phyloP scores from a whole-genome alignment of 2,329 filamentous ascomycete species.

The Fusarium euwallaceae region DNA sequence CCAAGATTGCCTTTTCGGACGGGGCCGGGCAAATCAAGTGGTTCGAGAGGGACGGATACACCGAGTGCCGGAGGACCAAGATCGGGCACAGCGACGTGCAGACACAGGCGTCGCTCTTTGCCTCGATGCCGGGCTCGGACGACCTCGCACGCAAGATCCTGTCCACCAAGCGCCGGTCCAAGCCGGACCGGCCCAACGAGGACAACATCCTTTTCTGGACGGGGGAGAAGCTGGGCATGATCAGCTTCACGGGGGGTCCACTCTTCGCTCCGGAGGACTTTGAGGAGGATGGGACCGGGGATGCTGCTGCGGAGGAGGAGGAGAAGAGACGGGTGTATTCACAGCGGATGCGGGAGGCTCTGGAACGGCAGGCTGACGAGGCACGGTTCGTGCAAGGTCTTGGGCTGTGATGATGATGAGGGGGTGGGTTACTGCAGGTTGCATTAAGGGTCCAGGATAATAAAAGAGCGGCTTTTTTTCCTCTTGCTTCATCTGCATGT shows the following conservation, averaged over 20 bases:
- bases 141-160: slow-evolving; percentile 87
- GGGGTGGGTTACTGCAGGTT: slow-evolving; percentile 15
- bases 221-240: slow-evolving; percentile 82
- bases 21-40: slow-evolving; percentile 88
- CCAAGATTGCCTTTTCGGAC: slow-evolving; percentile 85
- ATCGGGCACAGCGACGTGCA: slow-evolving; percentile 68
- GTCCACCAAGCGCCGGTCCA: slow-evolving; percentile 64
- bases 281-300: slow-evolving; percentile 60
- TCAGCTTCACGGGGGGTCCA: slow-evolving; percentile 70
- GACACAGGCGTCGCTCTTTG: slow-evolving; percentile 64
- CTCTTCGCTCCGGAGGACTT: slow-evolving; percentile 66
- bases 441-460: slow-evolving; percentile 16
- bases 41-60: slow-evolving; percentile 87
- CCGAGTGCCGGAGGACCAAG: slow-evolving; percentile 67
- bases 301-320: slow-evolving; percentile 59
- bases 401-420: slow-evolving; percentile 47
- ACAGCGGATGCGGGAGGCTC: slow-evolving; percentile 78
- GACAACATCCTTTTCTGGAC: slow-evolving; percentile 90
- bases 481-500: slow-evolving; percentile 5
- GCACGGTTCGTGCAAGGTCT: slow-evolving; percentile 79
- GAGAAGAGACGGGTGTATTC: slow-evolving; percentile 72
- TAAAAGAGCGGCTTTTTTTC: neutral
- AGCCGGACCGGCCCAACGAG: slow-evolving; percentile 57
- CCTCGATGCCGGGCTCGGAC: slow-evolving; percentile 66
- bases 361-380: slow-evolving; percentile 84